phyloP scores from a whole-genome alignment of 1,284 basidiomycete genomes.

The Lignosus rhinocerotis region DNA sequence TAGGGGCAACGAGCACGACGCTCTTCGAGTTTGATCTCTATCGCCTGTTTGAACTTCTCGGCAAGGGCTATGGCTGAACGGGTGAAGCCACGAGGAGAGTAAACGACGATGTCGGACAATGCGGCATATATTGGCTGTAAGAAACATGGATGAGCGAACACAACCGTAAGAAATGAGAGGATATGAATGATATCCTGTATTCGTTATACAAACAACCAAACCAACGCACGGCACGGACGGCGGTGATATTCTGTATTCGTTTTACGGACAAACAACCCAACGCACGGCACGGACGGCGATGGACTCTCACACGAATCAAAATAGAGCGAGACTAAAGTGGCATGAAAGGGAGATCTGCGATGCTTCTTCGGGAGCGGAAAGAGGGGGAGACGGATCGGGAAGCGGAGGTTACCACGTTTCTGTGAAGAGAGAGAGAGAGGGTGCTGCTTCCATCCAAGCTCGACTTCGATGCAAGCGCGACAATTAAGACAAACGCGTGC shows the following conservation, averaged over 20 bases:
- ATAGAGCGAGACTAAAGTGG: constrained; percentile 1
- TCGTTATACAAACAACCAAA: too few species aligned
- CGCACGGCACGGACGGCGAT: too few species aligned
- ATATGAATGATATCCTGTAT: too few species aligned
- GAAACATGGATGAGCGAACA: constrained; percentile 17
- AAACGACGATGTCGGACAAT: constrained; percentile 87
- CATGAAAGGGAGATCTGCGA: constrained; percentile 17
- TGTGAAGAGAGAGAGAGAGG: constrained; percentile 12
- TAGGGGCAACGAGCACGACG: constrained; percentile 33
- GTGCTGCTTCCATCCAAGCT: constrained; percentile 8
- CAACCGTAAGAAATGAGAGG: not conserved
- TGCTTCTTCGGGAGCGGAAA: constrained; percentile 9
- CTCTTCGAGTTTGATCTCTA: constrained; percentile 55
- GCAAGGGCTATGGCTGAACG: constrained; percentile 58
- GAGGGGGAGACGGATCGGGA: constrained; percentile 4
- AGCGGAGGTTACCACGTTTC: constrained; percentile 11
- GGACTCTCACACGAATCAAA: too few species aligned
- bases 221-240: too few species aligned
- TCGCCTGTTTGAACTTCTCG: constrained; percentile 56
- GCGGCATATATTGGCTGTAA: constrained; percentile 77
- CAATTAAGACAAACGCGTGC: constrained; percentile 9
- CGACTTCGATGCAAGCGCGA: constrained; percentile 4
- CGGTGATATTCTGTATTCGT: too few species aligned
- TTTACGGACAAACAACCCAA: too few species aligned
- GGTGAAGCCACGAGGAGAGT: constrained; percentile 65